Percentiles rank a stretch among this genome's conserved stretches.
Conservation (phyloP, 768 basidiomycete species). For the Lentinula lateritia region DNA sequence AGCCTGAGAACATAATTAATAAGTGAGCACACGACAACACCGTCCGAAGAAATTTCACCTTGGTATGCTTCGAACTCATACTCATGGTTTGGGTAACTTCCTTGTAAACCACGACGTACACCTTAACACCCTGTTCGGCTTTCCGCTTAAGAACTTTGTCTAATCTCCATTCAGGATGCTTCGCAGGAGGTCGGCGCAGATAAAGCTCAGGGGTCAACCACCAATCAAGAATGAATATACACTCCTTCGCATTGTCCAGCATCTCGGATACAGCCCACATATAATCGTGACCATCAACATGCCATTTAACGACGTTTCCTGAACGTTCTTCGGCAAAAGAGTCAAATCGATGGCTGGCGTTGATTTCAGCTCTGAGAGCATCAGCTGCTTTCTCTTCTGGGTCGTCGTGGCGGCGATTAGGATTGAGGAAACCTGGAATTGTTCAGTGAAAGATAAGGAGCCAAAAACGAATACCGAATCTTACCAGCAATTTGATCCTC, state of each 20-base stretch:
- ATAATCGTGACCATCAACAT: conserved; percentile 94
- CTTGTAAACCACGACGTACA: conserved; percentile 93
- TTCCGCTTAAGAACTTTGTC: conserved; percentile 83
- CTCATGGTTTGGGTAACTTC: conserved; percentile 93
- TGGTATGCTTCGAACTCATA: conserved; percentile 84
- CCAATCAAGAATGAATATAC: conserved; percentile 89
- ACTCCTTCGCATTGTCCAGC: conserved; percentile 75
- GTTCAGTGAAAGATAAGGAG: no score
- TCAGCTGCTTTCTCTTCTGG: conserved; percentile 70
- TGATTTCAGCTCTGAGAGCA: conserved; percentile 67
- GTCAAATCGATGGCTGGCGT: conserved; percentile 72
- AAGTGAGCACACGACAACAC: neutral
- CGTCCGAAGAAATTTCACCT: conserved; percentile 27
- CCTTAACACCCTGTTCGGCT: conserved; percentile 86
- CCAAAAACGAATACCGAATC: no score
- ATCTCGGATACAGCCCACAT: conserved; percentile 93
- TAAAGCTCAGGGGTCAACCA: conserved; percentile 96
- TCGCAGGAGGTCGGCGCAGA: conserved; percentile 85
- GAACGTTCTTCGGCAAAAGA: conserved; percentile 75
- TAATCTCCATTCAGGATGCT: conserved; percentile 83
- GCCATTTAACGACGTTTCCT: conserved; percentile 84
- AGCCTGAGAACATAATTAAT: conserved; percentile 16
- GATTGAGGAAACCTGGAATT: neutral
- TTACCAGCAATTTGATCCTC: neutral
- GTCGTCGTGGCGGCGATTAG: conserved; percentile 59